Evolutionary conservation across 129 eudicot species (phyloP), one percentile per base, ranked within the genome.

Genomic region (Flaveria ramosissima): DNA sequence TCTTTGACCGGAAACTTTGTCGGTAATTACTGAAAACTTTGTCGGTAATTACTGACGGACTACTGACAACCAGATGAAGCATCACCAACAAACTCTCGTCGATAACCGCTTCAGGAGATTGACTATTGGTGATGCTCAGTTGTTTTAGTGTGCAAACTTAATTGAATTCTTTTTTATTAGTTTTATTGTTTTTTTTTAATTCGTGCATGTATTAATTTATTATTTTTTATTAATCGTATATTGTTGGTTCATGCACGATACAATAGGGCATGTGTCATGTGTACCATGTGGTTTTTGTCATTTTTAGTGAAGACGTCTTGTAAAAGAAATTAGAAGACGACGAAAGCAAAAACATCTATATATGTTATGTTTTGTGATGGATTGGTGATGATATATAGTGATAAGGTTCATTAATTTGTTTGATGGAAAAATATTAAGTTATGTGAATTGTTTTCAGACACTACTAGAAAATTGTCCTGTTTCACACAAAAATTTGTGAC

Each of bases 121-220:
- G 41, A 36, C 7, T 36, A 36, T 36, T 1, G 8, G 41, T 36
- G 41, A 6, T 36, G 41, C 41, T 4, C 8, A 0, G 7, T 36
- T 30, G 36, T 30, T 4, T 36, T 36, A 36, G 7, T 5, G 41
- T 36, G 41, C 0, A 5, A 36, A 36, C 41, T 36, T n/a, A n/a
- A n/a, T n/a, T 10, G n/a, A 9, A 68, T 53, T 53, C 47, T 4
- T 12, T 51, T 45, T 56, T 24, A 39, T 77, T 46, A 11, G 0
- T 17, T 61, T 19, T 23, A 79, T 79, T 79, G 32, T n/a, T 62
- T n/a, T 79, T 10, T 32, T 16, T 36, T 56, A 13, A 68, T 68
- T 17, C 9, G 32, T 52, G 55, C 19, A 2, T 75, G 19, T 63
- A 63, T 27, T 26, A 63, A 63, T 60, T 24, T 11, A 27, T 63